Conservation (phyloP, 108 stramenopile genomes). For the Seminavis robusta region DNA sequence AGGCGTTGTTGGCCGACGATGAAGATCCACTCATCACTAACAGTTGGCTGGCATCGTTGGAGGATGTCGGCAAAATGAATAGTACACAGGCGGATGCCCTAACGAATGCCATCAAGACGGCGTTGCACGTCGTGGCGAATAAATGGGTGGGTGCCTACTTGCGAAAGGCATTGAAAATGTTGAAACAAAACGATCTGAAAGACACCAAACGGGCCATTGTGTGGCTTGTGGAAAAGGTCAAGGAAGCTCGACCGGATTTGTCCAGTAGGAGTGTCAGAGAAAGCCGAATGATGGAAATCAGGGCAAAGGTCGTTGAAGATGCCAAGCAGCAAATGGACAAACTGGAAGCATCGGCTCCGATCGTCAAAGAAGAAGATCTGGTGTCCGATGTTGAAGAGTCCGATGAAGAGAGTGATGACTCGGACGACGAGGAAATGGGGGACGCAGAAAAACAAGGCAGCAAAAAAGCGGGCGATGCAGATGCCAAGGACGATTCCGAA, state of each 20-base stretch:
- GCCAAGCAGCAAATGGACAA: slow-evolving; percentile 66
- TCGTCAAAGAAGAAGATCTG: slow-evolving; percentile 55
- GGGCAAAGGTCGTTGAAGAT: slow-evolving; percentile 68
- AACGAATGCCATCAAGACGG: slow-evolving; percentile 50
- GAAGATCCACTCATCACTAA: slow-evolving; percentile 77
- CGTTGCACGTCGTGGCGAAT: slow-evolving; percentile 58
- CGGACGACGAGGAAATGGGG: slow-evolving; percentile 13
- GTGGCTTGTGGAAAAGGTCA: slow-evolving; percentile 67
- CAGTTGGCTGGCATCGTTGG: slow-evolving; percentile 70
- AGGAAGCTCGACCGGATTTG: slow-evolving; percentile 78
- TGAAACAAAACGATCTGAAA: slow-evolving; percentile 53
- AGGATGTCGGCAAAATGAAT: slow-evolving; percentile 51
- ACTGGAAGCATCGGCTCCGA: slow-evolving; percentile 46
- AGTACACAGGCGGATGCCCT: slow-evolving; percentile 42
- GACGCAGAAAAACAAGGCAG: slow-evolving; percentile 19
- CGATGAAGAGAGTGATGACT: slow-evolving; percentile 37
- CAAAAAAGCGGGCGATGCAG: slow-evolving; percentile 11
- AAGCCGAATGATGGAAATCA: slow-evolving; percentile 37
- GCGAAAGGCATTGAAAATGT: slow-evolving; percentile 64
- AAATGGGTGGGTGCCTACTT: slow-evolving; percentile 67
- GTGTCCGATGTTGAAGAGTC: slow-evolving; percentile 51
- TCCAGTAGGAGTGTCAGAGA: slow-evolving; percentile 2
- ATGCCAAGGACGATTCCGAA: slow-evolving; percentile 36
- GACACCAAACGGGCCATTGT: slow-evolving; percentile 71
- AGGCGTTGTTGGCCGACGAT: slow-evolving; percentile 56